Evolutionary conservation across 2,329 filamentous ascomycete genomes (phyloP).

Genomic region (Ascochyta pisi): DNA sequence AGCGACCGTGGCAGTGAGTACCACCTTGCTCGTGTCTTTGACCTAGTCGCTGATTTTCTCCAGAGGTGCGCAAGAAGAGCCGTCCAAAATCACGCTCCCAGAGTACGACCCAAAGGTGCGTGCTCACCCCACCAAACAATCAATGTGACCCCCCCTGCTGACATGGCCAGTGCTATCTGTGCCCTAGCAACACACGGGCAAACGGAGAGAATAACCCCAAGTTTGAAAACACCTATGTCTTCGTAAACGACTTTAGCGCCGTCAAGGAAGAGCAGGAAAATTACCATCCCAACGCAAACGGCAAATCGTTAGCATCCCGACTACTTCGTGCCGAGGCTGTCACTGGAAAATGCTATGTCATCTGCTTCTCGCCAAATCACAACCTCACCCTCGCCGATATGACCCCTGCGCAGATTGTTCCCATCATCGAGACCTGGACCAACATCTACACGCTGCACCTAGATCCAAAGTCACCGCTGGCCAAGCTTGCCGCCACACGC

Average conservation of each 20-base stretch:
- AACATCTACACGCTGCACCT: slow-evolving; percentile 85
- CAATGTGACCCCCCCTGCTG: slow-evolving; percentile 19
- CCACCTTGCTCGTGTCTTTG: neutral
- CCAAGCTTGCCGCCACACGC: slow-evolving; percentile 53
- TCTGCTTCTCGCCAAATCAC: slow-evolving; percentile 91
- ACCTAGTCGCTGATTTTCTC: slow-evolving; percentile 17
- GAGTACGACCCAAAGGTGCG: slow-evolving; percentile 73
- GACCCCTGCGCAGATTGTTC: slow-evolving; percentile 74
- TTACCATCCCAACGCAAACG: slow-evolving; percentile 65
- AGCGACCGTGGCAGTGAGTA: slow-evolving; percentile 95
- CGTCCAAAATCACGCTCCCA: slow-evolving; percentile 63
- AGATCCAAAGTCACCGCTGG: slow-evolving; percentile 72
- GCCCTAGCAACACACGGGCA: slow-evolving; percentile 87
- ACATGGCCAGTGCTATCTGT: slow-evolving; percentile 80
- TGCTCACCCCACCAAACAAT: slow-evolving; percentile 6
- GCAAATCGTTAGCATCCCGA: slow-evolving; percentile 68
- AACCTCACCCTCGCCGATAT: slow-evolving; percentile 94
- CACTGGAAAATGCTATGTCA: slow-evolving; percentile 94
- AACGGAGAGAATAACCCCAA: slow-evolving; percentile 85
- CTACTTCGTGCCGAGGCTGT: slow-evolving; percentile 85
- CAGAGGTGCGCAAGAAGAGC: slow-evolving; percentile 57
- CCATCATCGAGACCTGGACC: slow-evolving; percentile 89
- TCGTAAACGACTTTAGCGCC: slow-evolving; percentile 97
- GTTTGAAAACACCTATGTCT: slow-evolving; percentile 88
- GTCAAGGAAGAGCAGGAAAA: slow-evolving; percentile 91